phyloP scores from a whole-genome alignment of 441 rosid genomes.

The Adansonia madagascariensis region DNA sequence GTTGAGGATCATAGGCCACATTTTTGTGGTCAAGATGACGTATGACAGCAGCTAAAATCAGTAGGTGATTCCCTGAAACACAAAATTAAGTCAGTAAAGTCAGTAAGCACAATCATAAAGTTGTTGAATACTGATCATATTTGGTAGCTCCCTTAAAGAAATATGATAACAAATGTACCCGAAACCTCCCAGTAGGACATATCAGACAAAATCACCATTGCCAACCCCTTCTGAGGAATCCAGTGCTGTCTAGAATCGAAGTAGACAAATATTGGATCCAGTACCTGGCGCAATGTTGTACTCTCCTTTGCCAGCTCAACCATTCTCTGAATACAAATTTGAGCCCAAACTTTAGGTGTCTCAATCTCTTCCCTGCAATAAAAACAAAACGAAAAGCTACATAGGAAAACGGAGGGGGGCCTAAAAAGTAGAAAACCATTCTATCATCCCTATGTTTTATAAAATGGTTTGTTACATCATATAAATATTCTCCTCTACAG shows the following conservation, averaged over 20 bases:
- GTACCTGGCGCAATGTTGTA: slow-evolving; percentile 71
- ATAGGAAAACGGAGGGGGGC: background rate
- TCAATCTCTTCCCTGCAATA: slow-evolving; percentile 78
- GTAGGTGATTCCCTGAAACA: slow-evolving; percentile 75
- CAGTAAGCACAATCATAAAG: slow-evolving; percentile 19
- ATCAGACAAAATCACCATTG: slow-evolving; percentile 81
- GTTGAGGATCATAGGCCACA: slow-evolving; percentile 74
- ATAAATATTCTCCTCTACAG: background rate
- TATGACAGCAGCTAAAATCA: slow-evolving; percentile 74
- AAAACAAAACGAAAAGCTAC: slow-evolving; percentile 5
- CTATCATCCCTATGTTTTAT: background rate
- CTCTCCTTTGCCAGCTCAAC: slow-evolving; percentile 92
- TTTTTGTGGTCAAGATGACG: slow-evolving; percentile 95
- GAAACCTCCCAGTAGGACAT: slow-evolving; percentile 74
- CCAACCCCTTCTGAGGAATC: slow-evolving; percentile 77
- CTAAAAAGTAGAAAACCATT: background rate
- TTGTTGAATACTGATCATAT: background rate
- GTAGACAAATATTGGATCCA: slow-evolving; percentile 84
- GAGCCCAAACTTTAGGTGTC: slow-evolving; percentile 92
- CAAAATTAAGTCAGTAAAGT: slow-evolving; percentile 21
- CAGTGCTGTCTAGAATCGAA: slow-evolving; percentile 84
- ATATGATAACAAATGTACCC: slow-evolving; percentile 47
- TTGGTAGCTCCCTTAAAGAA: slow-evolving; percentile 3
- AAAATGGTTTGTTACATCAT: background rate
- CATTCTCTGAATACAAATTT: slow-evolving; percentile 88